phyloP scores from a whole-genome alignment of 345 rosid species.

The Heritiera littoralis region DNA sequence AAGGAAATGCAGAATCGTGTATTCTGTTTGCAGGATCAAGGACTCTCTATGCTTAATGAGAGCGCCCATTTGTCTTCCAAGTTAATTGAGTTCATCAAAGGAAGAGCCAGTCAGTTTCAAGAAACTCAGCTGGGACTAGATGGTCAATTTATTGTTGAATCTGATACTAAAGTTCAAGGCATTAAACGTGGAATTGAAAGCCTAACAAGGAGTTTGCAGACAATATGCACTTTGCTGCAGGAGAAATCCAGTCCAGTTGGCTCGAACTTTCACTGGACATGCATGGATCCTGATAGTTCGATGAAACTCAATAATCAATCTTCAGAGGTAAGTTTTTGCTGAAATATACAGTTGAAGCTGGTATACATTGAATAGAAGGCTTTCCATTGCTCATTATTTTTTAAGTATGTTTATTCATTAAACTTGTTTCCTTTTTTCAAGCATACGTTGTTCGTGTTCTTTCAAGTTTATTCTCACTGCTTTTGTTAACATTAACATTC shows the following conservation, averaged over 20 bases:
- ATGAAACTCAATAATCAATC: constrained; percentile 43
- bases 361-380: background rate
- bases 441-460: background rate
- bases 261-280: constrained; percentile 36
- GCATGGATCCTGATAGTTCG: constrained; percentile 27
- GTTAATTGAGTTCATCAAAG: constrained; percentile 66
- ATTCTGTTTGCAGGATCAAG: constrained; percentile 75
- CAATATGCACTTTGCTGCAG: constrained; percentile 56
- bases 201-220: constrained; percentile 76
- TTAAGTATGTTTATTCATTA: background rate
- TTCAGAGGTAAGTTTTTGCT: constrained; percentile 52
- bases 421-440: constrained; percentile 12
- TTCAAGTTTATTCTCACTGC: constrained; percentile 1
- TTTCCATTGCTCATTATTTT: background rate
- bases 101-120: constrained; percentile 46
- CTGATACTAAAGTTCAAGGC: constrained; percentile 70
- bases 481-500: constrained; percentile 6
- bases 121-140: constrained; percentile 48
- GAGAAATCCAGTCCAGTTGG: constrained; percentile 57
- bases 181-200: constrained; percentile 68
- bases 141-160: constrained; percentile 70
- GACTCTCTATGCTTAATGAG: constrained; percentile 64
- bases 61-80: constrained; percentile 56
- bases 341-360: background rate
- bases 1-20: constrained; percentile 63